Evolutionary conservation across 2,329 filamentous ascomycete species (phyloP).

Genomic region (Setomelanomma holmii): DNA sequence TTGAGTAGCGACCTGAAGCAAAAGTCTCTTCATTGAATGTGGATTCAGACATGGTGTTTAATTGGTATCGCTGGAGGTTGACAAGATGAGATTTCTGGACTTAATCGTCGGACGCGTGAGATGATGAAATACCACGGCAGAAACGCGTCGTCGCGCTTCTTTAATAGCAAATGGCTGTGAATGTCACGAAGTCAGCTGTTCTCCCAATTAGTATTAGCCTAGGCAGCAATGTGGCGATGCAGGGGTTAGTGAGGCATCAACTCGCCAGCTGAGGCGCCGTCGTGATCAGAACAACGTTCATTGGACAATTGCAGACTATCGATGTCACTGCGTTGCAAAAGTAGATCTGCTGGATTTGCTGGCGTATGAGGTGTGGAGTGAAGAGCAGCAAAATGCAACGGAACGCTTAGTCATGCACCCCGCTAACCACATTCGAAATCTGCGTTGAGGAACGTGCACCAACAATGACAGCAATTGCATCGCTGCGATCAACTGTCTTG

Average conservation of each 20-base stretch:
- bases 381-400: background rate
- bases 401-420: background rate
- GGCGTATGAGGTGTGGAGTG: too few species aligned
- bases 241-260: slow-evolving; percentile 41
- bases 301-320: background rate
- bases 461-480: slow-evolving; percentile 47
- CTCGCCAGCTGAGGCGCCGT: slow-evolving; percentile 10
- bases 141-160: slow-evolving; percentile 28
- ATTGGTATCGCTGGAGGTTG: background rate
- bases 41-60: slow-evolving; percentile 23
- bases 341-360: background rate
- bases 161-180: slow-evolving; percentile 20
- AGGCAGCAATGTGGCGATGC: slow-evolving; percentile 39
- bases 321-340: background rate
- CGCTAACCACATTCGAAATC: background rate
- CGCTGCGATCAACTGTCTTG: slow-evolving; percentile 61
- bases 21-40: slow-evolving; percentile 14
- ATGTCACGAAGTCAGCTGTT: slow-evolving; percentile 20
- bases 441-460: background rate
- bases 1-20: slow-evolving; percentile 36
- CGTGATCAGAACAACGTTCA: background rate
- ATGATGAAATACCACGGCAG: slow-evolving; percentile 30
- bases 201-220: slow-evolving; percentile 30
- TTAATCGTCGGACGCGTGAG: slow-evolving; percentile 15
- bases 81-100: background rate